Base-by-base conservation (phyloP, 371 early-diverging fungal genomes). In the Blakeslea trispora region DNA sequence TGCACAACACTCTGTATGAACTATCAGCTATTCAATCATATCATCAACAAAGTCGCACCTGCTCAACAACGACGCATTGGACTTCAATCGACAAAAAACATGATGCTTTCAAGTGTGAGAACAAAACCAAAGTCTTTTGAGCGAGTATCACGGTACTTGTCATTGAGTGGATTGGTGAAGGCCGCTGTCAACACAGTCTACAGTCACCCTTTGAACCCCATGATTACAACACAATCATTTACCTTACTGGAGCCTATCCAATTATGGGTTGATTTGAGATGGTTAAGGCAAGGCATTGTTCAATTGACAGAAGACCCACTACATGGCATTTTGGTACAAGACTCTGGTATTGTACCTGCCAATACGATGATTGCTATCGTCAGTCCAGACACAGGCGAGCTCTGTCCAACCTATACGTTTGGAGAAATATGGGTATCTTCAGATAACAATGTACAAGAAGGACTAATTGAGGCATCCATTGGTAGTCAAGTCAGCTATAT, bases 371-470 rank as follows among this genome's bases (percentile, higher is more conserved):
- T 91, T n/a, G 93, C 91, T 22, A 89, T 92, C 43, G 90, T 91
- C 39, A 82, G 91, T 50, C 91, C 92, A 0, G 77, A 73, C 21
- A 87, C 89, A 2, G 70, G 67, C 3, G 73, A 55, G 13, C 70
- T 87, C 2, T 83, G 89, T 59, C 75, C 81, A 1, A 80, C 84
- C 13, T 79, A 90, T 50, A 80, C 82, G 43, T 72, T 92, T 46
- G 94, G 94, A 17, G 94, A 93, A 67, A 89, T 93, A 14, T 93
- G 92, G 91, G 91, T 93, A 7, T 81, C 83, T 17, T 83, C 83
- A n/a, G 81, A 83, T n/a, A 72, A 75, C 23, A 87, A 81, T 54
- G 74, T 79, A 15, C 69, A 77, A 24, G 63, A 55, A 0, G 43
- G 28, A 6, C 47, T 49, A 40, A 71, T 69, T 44, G 68, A 58